Percentiles rank a stretch among this genome's conserved stretches.
These are phyloP conservation scores for Ananas comosus DNA, from an alignment of 176 grass and related monocot species.

Conservation along the genomic window DNA sequence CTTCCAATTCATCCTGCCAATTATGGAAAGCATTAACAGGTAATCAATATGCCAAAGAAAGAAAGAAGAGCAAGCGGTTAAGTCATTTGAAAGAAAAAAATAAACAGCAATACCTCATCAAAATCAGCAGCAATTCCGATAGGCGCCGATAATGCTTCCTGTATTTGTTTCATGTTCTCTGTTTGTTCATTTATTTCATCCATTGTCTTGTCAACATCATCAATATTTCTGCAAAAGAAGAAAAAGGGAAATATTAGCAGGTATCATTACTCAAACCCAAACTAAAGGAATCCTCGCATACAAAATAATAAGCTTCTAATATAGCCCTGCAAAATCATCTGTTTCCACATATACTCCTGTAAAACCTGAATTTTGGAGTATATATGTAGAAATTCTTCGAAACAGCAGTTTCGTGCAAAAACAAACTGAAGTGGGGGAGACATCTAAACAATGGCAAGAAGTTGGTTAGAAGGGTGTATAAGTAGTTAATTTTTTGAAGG, in stretches of 20 bases:
- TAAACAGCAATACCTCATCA: slow-evolving; percentile 38
- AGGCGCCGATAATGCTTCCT: slow-evolving; percentile 72
- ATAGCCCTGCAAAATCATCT: too few relatives aligned
- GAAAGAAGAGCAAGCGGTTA: background rate
- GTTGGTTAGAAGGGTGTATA: too few relatives aligned
- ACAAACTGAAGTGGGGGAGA: too few relatives aligned
- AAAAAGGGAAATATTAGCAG: slow-evolving; percentile 5
- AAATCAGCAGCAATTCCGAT: slow-evolving; percentile 70
- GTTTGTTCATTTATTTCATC: slow-evolving; percentile 81
- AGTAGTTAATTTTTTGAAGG: too few relatives aligned
- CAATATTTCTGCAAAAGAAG: slow-evolving; percentile 51
- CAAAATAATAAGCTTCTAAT: too few relatives aligned
- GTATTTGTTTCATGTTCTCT: slow-evolving; percentile 97
- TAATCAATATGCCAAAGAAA: background rate
- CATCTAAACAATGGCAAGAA: too few relatives aligned
- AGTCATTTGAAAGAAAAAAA: slow-evolving; percentile 1
- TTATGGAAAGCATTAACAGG: background rate
- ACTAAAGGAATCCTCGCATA: background rate
- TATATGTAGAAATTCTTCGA: too few relatives aligned
- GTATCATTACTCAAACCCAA: background rate
- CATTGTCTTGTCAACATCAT: slow-evolving; percentile 85
- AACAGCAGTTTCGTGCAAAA: too few relatives aligned
- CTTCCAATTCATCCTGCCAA: slow-evolving; percentile 68
- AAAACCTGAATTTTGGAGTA: too few relatives aligned
- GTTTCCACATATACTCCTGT: too few relatives aligned